A percentile compares a stretch with the other conserved stretches of the same genome.
phyloP scores from a whole-genome alignment of 495 filamentous ascomycete species.

The Barbatosphaeria neglecta region DNA sequence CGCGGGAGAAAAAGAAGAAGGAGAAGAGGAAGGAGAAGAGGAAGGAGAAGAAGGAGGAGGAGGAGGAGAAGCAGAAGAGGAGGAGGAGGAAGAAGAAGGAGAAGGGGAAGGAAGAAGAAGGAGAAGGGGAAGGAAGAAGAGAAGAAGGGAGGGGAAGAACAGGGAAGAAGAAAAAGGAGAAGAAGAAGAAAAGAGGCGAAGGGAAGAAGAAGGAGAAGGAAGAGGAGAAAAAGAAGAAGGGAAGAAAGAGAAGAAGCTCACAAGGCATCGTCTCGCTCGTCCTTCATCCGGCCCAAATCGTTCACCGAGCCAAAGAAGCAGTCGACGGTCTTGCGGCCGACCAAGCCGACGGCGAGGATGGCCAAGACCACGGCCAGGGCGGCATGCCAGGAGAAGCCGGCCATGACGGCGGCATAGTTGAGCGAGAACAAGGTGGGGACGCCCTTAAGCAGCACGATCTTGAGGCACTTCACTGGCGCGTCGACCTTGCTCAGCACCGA shows the following conservation, averaged over 20 bases:
- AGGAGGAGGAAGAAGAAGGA: no score
- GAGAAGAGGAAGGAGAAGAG: no score
- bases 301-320: neutral
- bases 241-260: neutral
- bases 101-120: no score
- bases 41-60: no score
- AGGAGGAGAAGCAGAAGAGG: no score
- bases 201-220: no score
- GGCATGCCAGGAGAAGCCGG: neutral
- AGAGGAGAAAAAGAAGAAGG: no score
- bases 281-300: neutral
- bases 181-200: no score
- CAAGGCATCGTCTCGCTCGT: neutral
- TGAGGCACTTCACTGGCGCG: neutral
- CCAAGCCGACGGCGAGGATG: neutral
- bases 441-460: neutral
- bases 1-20: no score
- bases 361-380: neutral
- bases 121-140: no score
- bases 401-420: neutral
- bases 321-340: neutral
- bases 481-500: neutral
- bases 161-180: no score
- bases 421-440: neutral
- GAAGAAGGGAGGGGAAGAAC: no score